phyloP scores from a whole-genome alignment of 139 green algal species.

The Micractinium sp. region DNA sequence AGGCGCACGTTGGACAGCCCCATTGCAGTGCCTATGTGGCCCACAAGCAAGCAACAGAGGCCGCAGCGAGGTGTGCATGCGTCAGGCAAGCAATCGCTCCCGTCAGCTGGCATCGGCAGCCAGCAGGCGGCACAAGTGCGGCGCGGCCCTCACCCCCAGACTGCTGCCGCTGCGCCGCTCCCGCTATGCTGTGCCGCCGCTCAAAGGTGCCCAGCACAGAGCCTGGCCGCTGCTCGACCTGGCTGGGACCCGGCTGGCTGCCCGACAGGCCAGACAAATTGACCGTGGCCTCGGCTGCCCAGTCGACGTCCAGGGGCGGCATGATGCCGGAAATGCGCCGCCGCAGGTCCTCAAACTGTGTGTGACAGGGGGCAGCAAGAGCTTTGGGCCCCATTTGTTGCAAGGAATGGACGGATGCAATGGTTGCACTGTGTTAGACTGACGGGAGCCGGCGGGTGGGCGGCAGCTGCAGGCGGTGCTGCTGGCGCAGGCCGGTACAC shows the following conservation, averaged over 20 bases:
- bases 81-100: neutral
- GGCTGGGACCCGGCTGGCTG: neutral
- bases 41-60: too few species aligned
- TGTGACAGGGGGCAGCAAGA: neutral
- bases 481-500: too few species aligned
- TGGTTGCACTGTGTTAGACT: too few species aligned
- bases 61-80: neutral
- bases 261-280: neutral
- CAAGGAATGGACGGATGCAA: too few species aligned
- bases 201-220: neutral
- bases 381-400: too few species aligned
- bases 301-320: neutral
- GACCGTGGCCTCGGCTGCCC: neutral
- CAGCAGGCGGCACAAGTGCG: neutral
- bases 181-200: conserved; percentile 23
- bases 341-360: conserved; percentile 18
- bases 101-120: neutral
- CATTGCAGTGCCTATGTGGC: too few species aligned
- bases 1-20: too few species aligned
- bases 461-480: too few species aligned
- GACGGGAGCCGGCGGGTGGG: too few species aligned
- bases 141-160: neutral
- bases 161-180: neutral
- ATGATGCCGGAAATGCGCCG: conserved; percentile 11
- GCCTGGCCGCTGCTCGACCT: neutral